Evolutionary conservation across 208 protist genomes (phyloP), one percentile per base, ranked within the genome.

Genomic region (Angomonas deanei): DNA sequence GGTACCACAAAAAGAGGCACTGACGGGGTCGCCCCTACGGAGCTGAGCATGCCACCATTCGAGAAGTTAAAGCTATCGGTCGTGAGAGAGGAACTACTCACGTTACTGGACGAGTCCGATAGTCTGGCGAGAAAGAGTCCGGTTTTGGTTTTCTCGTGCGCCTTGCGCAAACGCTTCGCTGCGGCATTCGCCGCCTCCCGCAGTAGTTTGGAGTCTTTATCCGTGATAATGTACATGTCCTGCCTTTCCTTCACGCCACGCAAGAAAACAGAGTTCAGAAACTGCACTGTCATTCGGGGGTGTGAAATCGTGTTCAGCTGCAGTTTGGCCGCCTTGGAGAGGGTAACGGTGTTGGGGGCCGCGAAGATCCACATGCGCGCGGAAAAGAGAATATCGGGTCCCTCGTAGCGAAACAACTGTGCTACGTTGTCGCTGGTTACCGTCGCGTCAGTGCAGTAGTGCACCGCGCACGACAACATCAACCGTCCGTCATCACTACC

Each of bases 381-480:
- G 26, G 75, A 67, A 62, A 82, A 86, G 26, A 79, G 61, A 15
- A 93, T 61, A 58, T 93, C 86, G 21, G 77, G 70, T 21, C 86
- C 86, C 31, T 82, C 82, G 52, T 91, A 93, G 56, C 70, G 78
- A 63, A 65, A 70, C 48, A 72, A 59, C 39, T 39, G 68, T 4
- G 54, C 65, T 13, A 69, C 21, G 1, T 33, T 58, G 17, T 88
- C 80, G 15, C 66, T 27, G 13, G 61, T 66, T 19, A 94, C 82
- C 23, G 50, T 77, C 3, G 79, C 87, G 57, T 91, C 75, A 26
- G 54, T 80, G 61, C 88, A 94, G 82, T 84, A 94, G 75, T 94
- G 80, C 26, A 91, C 74, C n/a, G 84, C 75, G 56, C 77, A 88
- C 17, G 75, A 70, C 46, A 94, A 17, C 57, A 80, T 47, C 5